A percentile compares a stretch with the other conserved stretches of the same genome.
phyloP scores from a whole-genome alignment of 345 rosid species.

The Lumnitzera racemosa region DNA sequence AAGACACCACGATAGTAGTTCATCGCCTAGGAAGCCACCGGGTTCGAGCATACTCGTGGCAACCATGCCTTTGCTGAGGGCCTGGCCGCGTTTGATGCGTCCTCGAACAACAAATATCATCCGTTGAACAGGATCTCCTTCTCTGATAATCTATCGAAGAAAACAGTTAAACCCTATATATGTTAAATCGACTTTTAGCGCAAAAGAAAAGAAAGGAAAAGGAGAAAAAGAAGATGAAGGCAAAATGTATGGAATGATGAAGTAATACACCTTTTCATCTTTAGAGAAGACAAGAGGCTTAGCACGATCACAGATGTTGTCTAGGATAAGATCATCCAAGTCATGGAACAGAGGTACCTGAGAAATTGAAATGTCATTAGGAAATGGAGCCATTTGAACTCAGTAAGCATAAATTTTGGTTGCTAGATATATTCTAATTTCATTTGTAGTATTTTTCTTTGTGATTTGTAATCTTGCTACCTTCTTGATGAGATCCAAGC shows the following conservation, averaged over 20 bases:
- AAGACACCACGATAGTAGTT: conserved; percentile 89
- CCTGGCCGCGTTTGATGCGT: conserved; percentile 46
- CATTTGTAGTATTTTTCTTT: too few species aligned
- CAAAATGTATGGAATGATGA: too few species aligned
- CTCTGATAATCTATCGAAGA: conserved; percentile 61
- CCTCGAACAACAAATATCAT: conserved; percentile 71
- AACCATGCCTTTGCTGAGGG: conserved; percentile 64
- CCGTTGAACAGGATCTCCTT: conserved; percentile 86
- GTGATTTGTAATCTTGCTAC: conserved; percentile 18
- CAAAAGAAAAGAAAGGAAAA: not conserved
- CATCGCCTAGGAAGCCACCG: conserved; percentile 85
- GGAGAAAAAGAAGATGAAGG: not conserved
- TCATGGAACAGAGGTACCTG: conserved; percentile 81
- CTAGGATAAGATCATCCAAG: conserved; percentile 77
- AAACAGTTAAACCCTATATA: not conserved
- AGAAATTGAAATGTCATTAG: not conserved
- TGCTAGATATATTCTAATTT: too few species aligned
- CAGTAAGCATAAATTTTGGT: not conserved
- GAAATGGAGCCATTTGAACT: not conserved
- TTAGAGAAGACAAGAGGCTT: conserved; percentile 66
- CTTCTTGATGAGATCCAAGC: conserved; percentile 78
- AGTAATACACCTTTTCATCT: conserved; percentile 64
- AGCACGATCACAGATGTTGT: conserved; percentile 87
- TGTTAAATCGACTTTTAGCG: not conserved
- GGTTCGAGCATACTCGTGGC: conserved; percentile 64